phyloP scores from a whole-genome alignment of 2,329 filamentous ascomycete genomes.

The Nemania sp. region DNA sequence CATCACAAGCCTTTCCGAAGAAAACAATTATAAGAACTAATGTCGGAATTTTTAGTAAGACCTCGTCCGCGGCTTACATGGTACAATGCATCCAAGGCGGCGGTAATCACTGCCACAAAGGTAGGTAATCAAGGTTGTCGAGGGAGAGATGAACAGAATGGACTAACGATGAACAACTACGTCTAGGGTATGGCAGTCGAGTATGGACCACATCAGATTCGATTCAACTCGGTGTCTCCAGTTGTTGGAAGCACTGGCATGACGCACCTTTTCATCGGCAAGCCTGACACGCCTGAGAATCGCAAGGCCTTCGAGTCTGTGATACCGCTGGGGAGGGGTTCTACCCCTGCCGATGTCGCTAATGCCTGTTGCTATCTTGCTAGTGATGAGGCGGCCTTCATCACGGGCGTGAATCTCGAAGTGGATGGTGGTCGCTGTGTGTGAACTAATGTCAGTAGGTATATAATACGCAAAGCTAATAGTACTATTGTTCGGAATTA shows the following conservation, averaged over 20 bases:
- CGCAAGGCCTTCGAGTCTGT: conserved; percentile 65
- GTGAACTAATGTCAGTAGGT: conserved; percentile 31
- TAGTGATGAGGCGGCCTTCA: conserved; percentile 77
- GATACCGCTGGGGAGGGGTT: conserved; percentile 66
- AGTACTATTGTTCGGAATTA: not conserved
- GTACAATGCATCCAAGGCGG: conserved; percentile 78
- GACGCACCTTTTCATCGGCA: conserved; percentile 67
- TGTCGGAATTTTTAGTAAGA: conserved; percentile 51
- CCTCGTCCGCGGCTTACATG: conserved; percentile 74
- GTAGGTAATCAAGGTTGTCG: conserved; percentile 26
- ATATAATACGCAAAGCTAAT: not conserved
- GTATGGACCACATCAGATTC: conserved; percentile 77
- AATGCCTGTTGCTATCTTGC: conserved; percentile 78
- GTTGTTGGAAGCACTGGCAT: conserved; percentile 75
- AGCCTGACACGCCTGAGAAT: conserved; percentile 72
- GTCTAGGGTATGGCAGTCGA: conserved; percentile 71
- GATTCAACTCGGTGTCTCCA: conserved; percentile 78
- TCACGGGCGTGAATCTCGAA: conserved; percentile 78
- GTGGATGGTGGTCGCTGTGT: conserved; percentile 56
- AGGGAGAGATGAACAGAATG: not conserved
- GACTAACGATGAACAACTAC: not conserved
- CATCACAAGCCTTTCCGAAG: not conserved
- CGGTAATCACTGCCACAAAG: conserved; percentile 70
- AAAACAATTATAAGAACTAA: conserved; percentile 12
- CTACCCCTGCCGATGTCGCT: conserved; percentile 73